These are phyloP conservation scores for Erodium moschatum DNA, from an alignment of 441 rosid species.

Conservation along the genomic window DNA sequence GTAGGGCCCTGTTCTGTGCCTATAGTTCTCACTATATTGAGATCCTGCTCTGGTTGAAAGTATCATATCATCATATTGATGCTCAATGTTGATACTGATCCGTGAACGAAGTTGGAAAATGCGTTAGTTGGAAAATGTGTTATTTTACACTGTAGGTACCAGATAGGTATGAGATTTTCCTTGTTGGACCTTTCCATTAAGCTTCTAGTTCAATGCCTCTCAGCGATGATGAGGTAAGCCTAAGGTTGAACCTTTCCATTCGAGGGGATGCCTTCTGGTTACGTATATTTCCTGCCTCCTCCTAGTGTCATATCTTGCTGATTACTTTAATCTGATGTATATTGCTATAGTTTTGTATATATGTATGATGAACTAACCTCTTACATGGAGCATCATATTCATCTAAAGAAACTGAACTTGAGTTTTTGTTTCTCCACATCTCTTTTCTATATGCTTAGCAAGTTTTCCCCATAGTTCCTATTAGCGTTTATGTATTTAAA, in stretches of 20 bases:
- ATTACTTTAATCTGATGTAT: slow-evolving; percentile 1
- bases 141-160: slow-evolving; percentile 5
- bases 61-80: not conserved
- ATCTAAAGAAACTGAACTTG: slow-evolving; percentile 61
- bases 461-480: slow-evolving; percentile 27
- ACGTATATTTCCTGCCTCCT: not conserved
- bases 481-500: slow-evolving; percentile 24
- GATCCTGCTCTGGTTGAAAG: slow-evolving; percentile 13
- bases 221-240: slow-evolving; percentile 13
- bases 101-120: slow-evolving; percentile 9
- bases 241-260: slow-evolving; percentile 18
- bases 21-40: slow-evolving; percentile 14
- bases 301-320: not conserved
- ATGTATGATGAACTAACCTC: slow-evolving; percentile 38
- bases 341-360: slow-evolving; percentile 17
- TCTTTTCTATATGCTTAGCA: slow-evolving; percentile 42
- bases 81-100: slow-evolving; percentile 1
- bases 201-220: slow-evolving; percentile 16
- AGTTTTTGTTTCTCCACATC: slow-evolving; percentile 55
- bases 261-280: not conserved
- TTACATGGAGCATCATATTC: slow-evolving; percentile 46
- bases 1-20: slow-evolving; percentile 26
- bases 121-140: not conserved
- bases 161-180: not conserved
- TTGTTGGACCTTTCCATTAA: slow-evolving; percentile 15